Evolutionary conservation across 2,329 filamentous ascomycete genomes (phyloP).

Genomic region (Lecanicillium sp.): DNA sequence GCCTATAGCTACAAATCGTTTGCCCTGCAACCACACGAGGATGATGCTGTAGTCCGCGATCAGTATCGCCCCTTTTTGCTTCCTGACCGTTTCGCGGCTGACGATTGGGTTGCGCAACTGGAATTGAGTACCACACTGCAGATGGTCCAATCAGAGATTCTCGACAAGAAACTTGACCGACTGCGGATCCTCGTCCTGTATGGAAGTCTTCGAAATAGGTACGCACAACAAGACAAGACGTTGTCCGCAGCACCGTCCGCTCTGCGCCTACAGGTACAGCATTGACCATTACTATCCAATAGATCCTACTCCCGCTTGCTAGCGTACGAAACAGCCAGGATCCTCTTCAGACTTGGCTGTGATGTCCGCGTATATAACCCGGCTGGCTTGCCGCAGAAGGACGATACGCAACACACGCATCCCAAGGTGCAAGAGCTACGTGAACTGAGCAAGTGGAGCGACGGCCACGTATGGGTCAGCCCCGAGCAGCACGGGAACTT

Average conservation of each 20-base stretch:
- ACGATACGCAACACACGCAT: constrained; percentile 49
- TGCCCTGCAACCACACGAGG: constrained; percentile 34
- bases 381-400: constrained; percentile 50
- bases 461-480: constrained; percentile 58
- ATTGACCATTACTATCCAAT: not conserved
- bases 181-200: constrained; percentile 53
- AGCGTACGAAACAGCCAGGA: constrained; percentile 50
- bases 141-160: constrained; percentile 37
- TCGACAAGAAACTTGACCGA: constrained; percentile 23
- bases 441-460: constrained; percentile 52
- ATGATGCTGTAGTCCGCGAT: constrained; percentile 34
- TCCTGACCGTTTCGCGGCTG: constrained; percentile 20
- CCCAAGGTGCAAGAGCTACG: constrained; percentile 55
- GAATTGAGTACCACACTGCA: constrained; percentile 45
- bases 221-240: not conserved
- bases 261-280: not conserved
- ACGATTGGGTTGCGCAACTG: constrained; percentile 48
- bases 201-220: constrained; percentile 44
- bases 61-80: constrained; percentile 51
- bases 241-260: not conserved
- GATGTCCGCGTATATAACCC: constrained; percentile 58
- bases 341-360: constrained; percentile 56
- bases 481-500: constrained; percentile 61
- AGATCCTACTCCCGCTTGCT: constrained; percentile 52
- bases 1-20: constrained; percentile 24